Base-by-base conservation (phyloP, 164 flowering plant species). In the Amborella trichopoda region DNA sequence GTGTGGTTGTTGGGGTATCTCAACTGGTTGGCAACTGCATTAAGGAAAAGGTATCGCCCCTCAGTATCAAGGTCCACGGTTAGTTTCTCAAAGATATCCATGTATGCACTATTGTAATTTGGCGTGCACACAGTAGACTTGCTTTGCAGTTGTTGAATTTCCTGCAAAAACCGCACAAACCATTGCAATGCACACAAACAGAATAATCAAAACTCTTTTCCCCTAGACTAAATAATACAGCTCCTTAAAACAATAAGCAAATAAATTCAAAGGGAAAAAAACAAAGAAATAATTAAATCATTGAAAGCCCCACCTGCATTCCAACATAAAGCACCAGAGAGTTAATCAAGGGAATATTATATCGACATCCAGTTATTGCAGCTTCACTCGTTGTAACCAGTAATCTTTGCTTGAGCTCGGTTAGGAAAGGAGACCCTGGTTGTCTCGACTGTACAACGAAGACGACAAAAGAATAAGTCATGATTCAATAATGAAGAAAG, bases 1-100 rank as follows among this genome's bases (percentile, higher is more conserved):
- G 97, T 93, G 46, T 93, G 99, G 53, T 75, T 88, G 67, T 93
- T 93, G 8, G 99, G 99, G 58, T 88, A 93, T 50, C 97, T 96
- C 20, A 93, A 66, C 59, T 93, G 97, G 63, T 93, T 93, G 6
- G 95, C 96, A 65, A 85, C 58, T 3, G 99, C 99, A 73, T 88
- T 93, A 9, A 93, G 71, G 48, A 84, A 85, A 37, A 81, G 84
- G 63, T 88, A 93, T 23, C 99, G 87, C 4, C 99, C 99, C 63
- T 93, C 99, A 0, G 94, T 78, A 53, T 93, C 99, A 10, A 93
- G 61, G 12, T 93, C 95, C 53, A 44, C 55, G 4, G 81, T 80
- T 49, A 93, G 65, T 25, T 71, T 57, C 66, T 78, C 78, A 59
- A 77, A 93, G 27, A 93, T 79, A 48, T 93, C 95, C 71, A 85